Evolutionary conservation across 805 yeast genomes (phyloP), one percentile per base, ranked within the genome.

Genomic region (Alloascoidea africana): DNA sequence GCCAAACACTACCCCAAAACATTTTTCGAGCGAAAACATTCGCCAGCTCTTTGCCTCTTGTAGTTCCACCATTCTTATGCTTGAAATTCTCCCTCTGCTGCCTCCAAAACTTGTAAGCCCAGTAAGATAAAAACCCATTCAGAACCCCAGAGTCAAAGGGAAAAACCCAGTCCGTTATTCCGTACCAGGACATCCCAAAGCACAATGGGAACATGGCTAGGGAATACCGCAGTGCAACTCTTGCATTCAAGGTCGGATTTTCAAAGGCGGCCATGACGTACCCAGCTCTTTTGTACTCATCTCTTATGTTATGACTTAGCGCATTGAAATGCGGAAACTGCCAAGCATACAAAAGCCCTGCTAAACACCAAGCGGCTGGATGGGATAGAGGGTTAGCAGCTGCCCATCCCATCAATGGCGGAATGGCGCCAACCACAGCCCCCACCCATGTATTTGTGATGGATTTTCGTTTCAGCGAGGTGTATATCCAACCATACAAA

Each of bases 331-430:
- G 98, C 2, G 98, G 98, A 56, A 91, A 91, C 57, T 91, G 98
- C 98, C 98, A 91, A 4, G 96, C 95, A 52, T 82, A 91, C 32
- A 91, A 60, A 38, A 91, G 60, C 0, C 80, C 84, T 1, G 96
- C 96, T 16, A 91, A 62, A 51, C 87, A 75, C 97, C 97, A 89
- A 3, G 94, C 93, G 4, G 91, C 96, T 0, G 97, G 96, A 44
- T 85, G 83, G 2, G 68, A 46, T 27, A 87, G 58, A 1, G 86
- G 71, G 3, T 84, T 73, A 8, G 95, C 81, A 0, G 89, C 85
- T 2, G 95, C 96, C 98, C 98, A 91, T 2, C 98, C 98, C 98
- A 91, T 91, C 37, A 91, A 66, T 15, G 98, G 98, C 0, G 98
- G 98, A 35, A 91, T 82, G 0, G 96, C 98, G 3, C 98, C 98